Evolutionary conservation across 768 basidiomycete genomes (phyloP).

Genomic region (Tremella yokohamensis): DNA sequence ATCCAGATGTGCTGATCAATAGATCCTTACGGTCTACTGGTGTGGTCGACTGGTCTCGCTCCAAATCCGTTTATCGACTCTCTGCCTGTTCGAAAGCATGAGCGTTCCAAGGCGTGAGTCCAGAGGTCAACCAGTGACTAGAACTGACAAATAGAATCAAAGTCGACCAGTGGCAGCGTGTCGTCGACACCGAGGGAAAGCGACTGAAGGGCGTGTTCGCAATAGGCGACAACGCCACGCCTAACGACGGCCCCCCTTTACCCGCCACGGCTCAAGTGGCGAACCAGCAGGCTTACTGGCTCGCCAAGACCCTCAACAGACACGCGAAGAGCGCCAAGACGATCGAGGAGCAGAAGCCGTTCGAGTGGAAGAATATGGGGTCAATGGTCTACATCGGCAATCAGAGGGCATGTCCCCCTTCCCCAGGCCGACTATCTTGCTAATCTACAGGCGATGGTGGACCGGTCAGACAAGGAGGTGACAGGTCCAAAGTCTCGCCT

Average conservation of each 20-base stretch:
- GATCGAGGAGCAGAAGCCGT: constrained; percentile 57
- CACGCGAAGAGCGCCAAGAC: constrained; percentile 2
- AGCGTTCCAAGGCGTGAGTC: constrained; percentile 59
- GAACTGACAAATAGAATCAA: constrained; percentile 41
- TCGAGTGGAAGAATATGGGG: constrained; percentile 69
- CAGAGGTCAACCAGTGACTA: no score
- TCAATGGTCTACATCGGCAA: constrained; percentile 76
- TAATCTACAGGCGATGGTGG: constrained; percentile 18
- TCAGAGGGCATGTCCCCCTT: constrained; percentile 56
- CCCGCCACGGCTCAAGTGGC: constrained; percentile 76
- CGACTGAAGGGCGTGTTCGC: constrained; percentile 69
- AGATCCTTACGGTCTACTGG: constrained; percentile 78
- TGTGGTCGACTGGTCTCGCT: constrained; percentile 82
- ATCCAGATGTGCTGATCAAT: constrained; percentile 9
- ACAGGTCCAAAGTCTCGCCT: constrained; percentile 12
- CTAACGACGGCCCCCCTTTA: constrained; percentile 57
- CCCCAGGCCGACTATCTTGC: background rate
- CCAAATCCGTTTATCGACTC: constrained; percentile 72
- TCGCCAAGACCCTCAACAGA: constrained; percentile 21
- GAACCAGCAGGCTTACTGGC: constrained; percentile 27
- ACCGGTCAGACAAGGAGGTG: constrained; percentile 17
- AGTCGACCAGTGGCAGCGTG: constrained; percentile 63
- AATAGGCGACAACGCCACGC: constrained; percentile 71
- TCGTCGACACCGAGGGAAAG: constrained; percentile 59
- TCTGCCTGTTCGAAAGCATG: constrained; percentile 62